Evolutionary conservation across 2,329 filamentous ascomycete species (phyloP).

Genomic region (Monosporascus sp.): DNA sequence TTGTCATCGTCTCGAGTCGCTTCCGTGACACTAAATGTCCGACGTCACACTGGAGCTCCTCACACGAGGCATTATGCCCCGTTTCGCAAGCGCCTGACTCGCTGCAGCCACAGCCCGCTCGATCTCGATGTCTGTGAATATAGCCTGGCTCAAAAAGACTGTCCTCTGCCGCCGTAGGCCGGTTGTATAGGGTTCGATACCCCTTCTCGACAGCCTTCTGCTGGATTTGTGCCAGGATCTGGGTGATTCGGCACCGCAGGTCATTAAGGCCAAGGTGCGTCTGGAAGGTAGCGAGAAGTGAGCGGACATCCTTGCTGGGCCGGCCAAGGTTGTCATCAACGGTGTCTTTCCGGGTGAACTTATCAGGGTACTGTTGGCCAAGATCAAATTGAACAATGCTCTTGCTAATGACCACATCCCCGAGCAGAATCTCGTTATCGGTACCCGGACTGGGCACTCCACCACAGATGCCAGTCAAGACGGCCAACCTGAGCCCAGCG

Average conservation of each 20-base stretch:
- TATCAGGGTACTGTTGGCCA: slow-evolving; percentile 16
- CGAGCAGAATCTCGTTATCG: slow-evolving; percentile 14
- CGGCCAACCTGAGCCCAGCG: slow-evolving; percentile 9
- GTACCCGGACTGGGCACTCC: slow-evolving; percentile 9
- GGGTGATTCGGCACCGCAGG: slow-evolving; percentile 2
- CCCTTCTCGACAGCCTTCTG: no score
- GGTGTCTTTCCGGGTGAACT: slow-evolving; percentile 16
- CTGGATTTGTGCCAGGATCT: slow-evolving; percentile 3
- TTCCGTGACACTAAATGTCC: no score
- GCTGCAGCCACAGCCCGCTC: no score
- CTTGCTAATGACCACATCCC: slow-evolving; percentile 23
- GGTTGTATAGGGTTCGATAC: no score
- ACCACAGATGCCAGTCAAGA: slow-evolving; percentile 16
- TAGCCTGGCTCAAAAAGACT: no score
- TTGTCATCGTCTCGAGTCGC: neutral
- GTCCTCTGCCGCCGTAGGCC: no score
- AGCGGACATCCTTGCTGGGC: slow-evolving; percentile 14
- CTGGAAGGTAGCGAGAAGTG: slow-evolving; percentile 26
- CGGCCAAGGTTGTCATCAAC: slow-evolving; percentile 15
- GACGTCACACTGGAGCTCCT: no score
- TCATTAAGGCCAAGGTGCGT: slow-evolving; percentile 2
- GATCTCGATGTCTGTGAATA: no score
- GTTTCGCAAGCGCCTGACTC: no score
- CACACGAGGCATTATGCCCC: no score
- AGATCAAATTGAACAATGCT: slow-evolving; percentile 25